A percentile compares a stretch with the other conserved stretches of the same genome.
These are phyloP conservation scores for Teratosphaeria zuluensis DNA, from an alignment of 2,329 filamentous ascomycete genomes.

Conservation along the genomic window DNA sequence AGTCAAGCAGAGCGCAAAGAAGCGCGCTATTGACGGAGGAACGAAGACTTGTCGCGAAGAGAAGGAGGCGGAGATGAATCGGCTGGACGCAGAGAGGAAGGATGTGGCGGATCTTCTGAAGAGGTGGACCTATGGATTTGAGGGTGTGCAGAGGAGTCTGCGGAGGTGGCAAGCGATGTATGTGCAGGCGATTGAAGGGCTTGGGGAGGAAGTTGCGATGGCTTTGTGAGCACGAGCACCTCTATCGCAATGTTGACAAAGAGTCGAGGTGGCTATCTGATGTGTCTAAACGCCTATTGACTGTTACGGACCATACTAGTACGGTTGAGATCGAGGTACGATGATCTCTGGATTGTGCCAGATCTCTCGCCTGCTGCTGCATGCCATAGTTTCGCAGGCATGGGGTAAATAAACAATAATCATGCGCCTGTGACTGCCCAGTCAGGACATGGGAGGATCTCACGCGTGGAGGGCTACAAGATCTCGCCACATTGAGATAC, in stretches of 20 bases:
- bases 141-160: not conserved
- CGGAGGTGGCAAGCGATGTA: not conserved
- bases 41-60: not conserved
- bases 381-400: too few species aligned
- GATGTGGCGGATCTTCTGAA: not conserved
- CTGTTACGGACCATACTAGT: too few species aligned
- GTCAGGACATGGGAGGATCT: too few species aligned
- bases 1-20: not conserved
- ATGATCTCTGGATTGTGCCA: too few species aligned
- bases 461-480: too few species aligned
- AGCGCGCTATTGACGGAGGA: not conserved
- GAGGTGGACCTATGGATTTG: not conserved
- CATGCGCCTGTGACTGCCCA: too few species aligned
- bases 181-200: not conserved
- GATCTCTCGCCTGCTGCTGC: too few species aligned
- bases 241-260: not conserved
- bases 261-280: not conserved
- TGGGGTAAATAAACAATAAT: too few species aligned
- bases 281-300: not conserved
- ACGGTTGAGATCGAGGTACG: too few species aligned
- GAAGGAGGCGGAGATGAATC: not conserved
- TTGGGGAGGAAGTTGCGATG: not conserved
- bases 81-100: not conserved
- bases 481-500: too few species aligned
- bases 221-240: not conserved